Percentiles rank a stretch among this genome's conserved stretches.
Evolutionary conservation across 2,329 filamentous ascomycete genomes (phyloP).

Genomic region (Penicillium sp.): DNA sequence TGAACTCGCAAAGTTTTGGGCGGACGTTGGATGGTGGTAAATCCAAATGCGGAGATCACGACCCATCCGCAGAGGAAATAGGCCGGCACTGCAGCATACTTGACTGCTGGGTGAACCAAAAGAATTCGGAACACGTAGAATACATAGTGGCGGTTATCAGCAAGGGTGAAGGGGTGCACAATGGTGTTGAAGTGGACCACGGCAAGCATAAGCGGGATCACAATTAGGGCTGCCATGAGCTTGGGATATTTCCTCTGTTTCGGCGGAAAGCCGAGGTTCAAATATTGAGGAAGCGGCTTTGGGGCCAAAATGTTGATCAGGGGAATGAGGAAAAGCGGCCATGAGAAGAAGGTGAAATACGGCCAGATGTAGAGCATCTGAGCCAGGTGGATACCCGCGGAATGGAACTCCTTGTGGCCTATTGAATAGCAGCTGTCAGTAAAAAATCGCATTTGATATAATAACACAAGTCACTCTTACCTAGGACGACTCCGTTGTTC

Average conservation of each 20-base stretch:
- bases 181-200: conserved; percentile 82
- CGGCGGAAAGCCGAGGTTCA: conserved; percentile 36
- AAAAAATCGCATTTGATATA: neutral
- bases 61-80: conserved; percentile 73
- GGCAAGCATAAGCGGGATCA: conserved; percentile 45
- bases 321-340: conserved; percentile 67
- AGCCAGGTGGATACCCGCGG: conserved; percentile 81
- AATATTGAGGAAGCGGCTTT: conserved; percentile 34
- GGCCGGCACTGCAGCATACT: conserved; percentile 65
- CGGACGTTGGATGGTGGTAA: conserved; percentile 27
- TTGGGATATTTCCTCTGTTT: conserved; percentile 42
- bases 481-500: conserved; percentile 91
- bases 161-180: conserved; percentile 91
- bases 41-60: conserved; percentile 63
- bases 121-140: conserved; percentile 93
- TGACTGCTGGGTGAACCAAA: conserved; percentile 63
- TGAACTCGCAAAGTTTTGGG: conserved; percentile 24
- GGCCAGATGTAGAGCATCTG: conserved; percentile 97
- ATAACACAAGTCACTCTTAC: conserved; percentile 46
- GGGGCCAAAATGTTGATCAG: conserved; percentile 45
- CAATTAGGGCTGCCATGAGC: conserved; percentile 35
- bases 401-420: conserved; percentile 94
- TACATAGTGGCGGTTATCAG: conserved; percentile 95
- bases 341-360: conserved; percentile 84
- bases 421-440: conserved; percentile 1